Conservation (phyloP, 2,329 filamentous ascomycete genomes). For the Sporothrix globosa region DNA sequence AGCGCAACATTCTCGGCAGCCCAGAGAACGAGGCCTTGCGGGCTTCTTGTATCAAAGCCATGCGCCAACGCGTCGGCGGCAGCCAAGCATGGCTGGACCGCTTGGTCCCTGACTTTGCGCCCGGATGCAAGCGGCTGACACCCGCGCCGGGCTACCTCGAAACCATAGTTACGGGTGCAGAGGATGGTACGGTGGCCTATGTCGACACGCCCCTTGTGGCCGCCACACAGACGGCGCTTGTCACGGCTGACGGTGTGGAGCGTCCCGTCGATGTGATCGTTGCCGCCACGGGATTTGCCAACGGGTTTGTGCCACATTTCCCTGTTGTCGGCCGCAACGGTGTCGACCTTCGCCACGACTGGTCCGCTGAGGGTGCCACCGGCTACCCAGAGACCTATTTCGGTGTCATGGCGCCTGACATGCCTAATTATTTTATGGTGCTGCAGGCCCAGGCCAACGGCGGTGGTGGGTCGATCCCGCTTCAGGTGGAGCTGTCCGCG, state of each 20-base stretch:
- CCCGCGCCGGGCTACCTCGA: constrained; percentile 40
- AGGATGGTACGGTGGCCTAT: neutral
- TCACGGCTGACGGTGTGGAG: neutral
- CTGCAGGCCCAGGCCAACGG: constrained; percentile 34
- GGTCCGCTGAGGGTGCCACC: neutral
- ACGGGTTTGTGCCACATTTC: constrained; percentile 15
- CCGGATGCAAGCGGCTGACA: constrained; percentile 39
- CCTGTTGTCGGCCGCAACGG: constrained; percentile 10
- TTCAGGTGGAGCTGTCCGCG: constrained; percentile 34
- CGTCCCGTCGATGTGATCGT: constrained; percentile 10
- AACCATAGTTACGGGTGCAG: neutral
- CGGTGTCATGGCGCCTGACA: constrained; percentile 9
- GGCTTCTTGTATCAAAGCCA: constrained; percentile 22
- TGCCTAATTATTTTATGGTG: constrained; percentile 15
- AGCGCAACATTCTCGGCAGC: constrained; percentile 7
- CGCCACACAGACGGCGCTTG: neutral
- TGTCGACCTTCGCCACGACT: neutral
- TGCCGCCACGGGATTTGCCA: constrained; percentile 3
- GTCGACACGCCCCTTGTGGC: constrained; percentile 2
- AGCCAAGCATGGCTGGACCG: constrained; percentile 26
- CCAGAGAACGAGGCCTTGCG: constrained; percentile 1
- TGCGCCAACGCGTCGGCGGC: constrained; percentile 29
- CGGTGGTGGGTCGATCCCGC: constrained; percentile 34
- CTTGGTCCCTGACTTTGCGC: constrained; percentile 37
- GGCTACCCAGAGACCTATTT: constrained; percentile 12